phyloP scores from a whole-genome alignment of 768 basidiomycete species.

The Auricularia sp. region DNA sequence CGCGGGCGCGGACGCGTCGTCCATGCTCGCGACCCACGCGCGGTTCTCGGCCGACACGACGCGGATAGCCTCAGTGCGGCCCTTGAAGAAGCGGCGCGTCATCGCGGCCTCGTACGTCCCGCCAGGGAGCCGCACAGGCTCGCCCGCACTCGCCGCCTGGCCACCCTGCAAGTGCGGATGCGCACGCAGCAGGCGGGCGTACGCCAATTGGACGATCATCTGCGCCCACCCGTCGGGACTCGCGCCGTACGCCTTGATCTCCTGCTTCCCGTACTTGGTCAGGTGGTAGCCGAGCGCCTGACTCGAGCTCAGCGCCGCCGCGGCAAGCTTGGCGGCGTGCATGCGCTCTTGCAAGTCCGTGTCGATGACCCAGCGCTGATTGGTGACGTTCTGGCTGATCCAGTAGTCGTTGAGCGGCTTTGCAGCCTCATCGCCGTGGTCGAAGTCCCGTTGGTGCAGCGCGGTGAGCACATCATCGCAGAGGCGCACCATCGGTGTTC shows the following conservation, averaged over 20 bases:
- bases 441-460: slow-evolving; percentile 52
- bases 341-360: slow-evolving; percentile 42
- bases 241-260: slow-evolving; percentile 79
- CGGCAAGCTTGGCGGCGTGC: slow-evolving; percentile 41
- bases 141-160: slow-evolving; percentile 18
- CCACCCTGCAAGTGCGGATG: neutral
- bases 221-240: slow-evolving; percentile 95
- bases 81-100: slow-evolving; percentile 80
- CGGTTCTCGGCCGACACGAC: slow-evolving; percentile 71
- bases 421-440: slow-evolving; percentile 37
- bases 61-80: slow-evolving; percentile 89
- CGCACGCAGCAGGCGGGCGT: slow-evolving; percentile 47
- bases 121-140: slow-evolving; percentile 41
- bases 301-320: slow-evolving; percentile 46
- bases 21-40: slow-evolving; percentile 69
- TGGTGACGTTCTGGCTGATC: neutral
- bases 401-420: slow-evolving; percentile 5
- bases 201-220: slow-evolving; percentile 85
- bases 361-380: slow-evolving; percentile 54
- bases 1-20: slow-evolving; percentile 31
- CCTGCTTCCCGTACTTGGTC: slow-evolving; percentile 74
- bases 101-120: slow-evolving; percentile 93
- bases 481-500: slow-evolving; percentile 68
- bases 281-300: slow-evolving; percentile 55
- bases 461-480: slow-evolving; percentile 59